Base-by-base conservation (phyloP, 257 asterid genomes). In the Primulina tabacum region DNA sequence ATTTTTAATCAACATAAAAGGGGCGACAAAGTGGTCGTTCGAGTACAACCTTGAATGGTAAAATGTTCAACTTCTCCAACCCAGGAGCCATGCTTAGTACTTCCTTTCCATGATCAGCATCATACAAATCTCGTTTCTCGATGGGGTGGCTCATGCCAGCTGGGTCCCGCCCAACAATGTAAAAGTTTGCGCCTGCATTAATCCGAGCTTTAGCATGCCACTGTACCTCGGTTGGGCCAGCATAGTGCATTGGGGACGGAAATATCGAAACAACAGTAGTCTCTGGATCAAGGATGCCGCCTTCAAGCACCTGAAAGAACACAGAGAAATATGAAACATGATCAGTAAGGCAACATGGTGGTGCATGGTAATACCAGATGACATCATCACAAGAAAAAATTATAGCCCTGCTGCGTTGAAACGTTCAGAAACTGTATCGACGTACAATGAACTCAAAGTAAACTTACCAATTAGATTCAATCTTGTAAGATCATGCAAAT, bases 171-270 rank as follows among this genome's bases (percentile, higher is more conserved):
- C 97, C 96, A 21, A 90, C 98, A 24, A 92, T 90, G 71, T 92
- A 92, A 73, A 92, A 92, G 76, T 92, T 90, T 8, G 98, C 97
- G 17, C 97, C 98, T 4, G 98, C 98, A 47, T 92, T 92, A 17
- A 92, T 87, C 70, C 97, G 83, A n/a, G 98, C 98, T 86, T 92
- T 90, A 3, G 98, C 98, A 69, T 92, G 98, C 98, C 98, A 90
- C 61, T 92, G 98, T 10, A 92, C 98, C 82, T 92, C 97, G 12
- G 98, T 92, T 1, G 98, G 98, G 2, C 98, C 97, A 16, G 98
- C 98, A 53, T 92, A 92, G 83, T 87, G 97, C 98, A 92, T 92
- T 4, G 98, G 96, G 0, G 98, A 92, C 16, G 98, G 98, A 78
- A 92, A 90, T 83, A 92, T 90, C 28, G 98, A 88, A 20, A 92